phyloP scores from a whole-genome alignment of 768 basidiomycete genomes.

The Kondoa malvinella region DNA sequence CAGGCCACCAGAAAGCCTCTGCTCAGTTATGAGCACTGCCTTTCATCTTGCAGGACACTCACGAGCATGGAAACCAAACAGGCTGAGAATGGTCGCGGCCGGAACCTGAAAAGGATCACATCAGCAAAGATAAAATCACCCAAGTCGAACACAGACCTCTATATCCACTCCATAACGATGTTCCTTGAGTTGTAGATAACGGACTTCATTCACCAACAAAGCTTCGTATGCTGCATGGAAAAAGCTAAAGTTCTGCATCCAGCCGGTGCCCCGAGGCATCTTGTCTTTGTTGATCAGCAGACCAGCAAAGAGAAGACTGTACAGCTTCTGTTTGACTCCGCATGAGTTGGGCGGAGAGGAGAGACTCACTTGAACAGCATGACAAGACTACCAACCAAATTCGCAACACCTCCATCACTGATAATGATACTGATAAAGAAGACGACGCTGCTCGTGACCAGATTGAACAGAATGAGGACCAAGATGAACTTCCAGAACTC shows the following conservation, averaged over 20 bases:
- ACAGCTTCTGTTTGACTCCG: conserved; percentile 3
- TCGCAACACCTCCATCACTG: conserved; percentile 70
- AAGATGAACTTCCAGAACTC: conserved; percentile 98
- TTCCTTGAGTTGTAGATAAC: conserved; percentile 83
- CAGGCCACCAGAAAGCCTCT: conserved; percentile 96
- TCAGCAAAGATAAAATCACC: neutral
- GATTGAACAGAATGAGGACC: conserved; percentile 84
- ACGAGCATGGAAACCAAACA: conserved; percentile 57
- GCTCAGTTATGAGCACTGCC: neutral
- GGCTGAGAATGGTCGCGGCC: conserved; percentile 82
- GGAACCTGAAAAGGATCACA: conserved; percentile 40
- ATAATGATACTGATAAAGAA: conserved; percentile 78
- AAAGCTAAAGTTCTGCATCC: conserved; percentile 83
- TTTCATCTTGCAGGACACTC: conserved; percentile 32
- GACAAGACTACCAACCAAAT: conserved; percentile 77
- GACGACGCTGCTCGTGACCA: conserved; percentile 84
- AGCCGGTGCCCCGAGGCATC: conserved; percentile 51
- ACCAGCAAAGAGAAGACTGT: conserved; percentile 83
- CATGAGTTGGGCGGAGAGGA: neutral
- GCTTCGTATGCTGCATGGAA: conserved; percentile 99
- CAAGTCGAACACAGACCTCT: conserved; percentile 34
- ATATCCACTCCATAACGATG: conserved; percentile 86
- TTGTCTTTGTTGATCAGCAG: conserved; percentile 85
- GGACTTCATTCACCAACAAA: conserved; percentile 88
- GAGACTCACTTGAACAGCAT: conserved; percentile 91